These are phyloP conservation scores for Nematocida minor DNA, from an alignment of 371 early-diverging fungal species.

Conservation along the genomic window DNA sequence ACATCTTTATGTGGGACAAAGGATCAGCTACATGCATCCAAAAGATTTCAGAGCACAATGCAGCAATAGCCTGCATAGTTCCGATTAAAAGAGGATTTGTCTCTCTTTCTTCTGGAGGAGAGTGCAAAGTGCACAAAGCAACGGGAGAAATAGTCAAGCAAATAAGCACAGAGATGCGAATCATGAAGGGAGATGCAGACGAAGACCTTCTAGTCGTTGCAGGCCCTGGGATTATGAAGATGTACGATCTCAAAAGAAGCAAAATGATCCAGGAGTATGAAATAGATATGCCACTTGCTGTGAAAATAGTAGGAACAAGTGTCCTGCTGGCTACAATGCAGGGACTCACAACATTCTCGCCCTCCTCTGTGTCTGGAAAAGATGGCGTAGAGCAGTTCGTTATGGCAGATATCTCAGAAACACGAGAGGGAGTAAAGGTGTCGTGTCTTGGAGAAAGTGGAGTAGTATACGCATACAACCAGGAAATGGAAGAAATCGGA, in stretches of 20 bases:
- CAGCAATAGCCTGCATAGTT: background rate
- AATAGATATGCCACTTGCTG: conserved; percentile 18
- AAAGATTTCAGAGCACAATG: conserved; percentile 3
- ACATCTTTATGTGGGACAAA: conserved; percentile 40
- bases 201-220: conserved; percentile 24
- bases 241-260: conserved; percentile 30
- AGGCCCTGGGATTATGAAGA: background rate
- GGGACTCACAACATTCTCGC: background rate
- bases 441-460: conserved; percentile 38
- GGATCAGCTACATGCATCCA: background rate
- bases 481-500: conserved; percentile 4
- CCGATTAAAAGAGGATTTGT: conserved; percentile 15
- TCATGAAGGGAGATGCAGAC: conserved; percentile 11
- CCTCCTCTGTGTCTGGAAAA: background rate
- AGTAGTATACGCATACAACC: background rate
- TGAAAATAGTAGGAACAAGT: background rate
- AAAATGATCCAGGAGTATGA: background rate
- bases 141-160: conserved; percentile 10
- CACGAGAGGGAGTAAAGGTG: background rate
- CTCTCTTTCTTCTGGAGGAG: background rate
- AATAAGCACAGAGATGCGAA: background rate
- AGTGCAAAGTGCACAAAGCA: background rate
- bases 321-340: background rate
- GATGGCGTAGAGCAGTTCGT: conserved; percentile 1
- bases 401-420: background rate